A percentile compares a stretch with the other conserved stretches of the same genome.
Evolutionary conservation across 768 basidiomycete species (phyloP).

Genomic region (Termitomyces sp.): DNA sequence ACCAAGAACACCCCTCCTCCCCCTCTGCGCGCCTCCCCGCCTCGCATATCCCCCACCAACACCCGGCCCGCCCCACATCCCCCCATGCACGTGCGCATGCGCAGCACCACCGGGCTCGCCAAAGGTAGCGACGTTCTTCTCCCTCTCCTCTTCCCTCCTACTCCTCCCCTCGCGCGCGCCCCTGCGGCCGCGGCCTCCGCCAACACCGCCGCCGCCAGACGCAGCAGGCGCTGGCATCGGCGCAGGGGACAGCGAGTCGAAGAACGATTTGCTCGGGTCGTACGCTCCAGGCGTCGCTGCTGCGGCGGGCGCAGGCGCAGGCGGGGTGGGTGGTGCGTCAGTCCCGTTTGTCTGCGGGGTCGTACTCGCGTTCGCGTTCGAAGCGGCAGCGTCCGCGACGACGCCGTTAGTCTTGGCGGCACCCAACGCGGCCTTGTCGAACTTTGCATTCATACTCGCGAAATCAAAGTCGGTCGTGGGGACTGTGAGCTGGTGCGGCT

Average conservation of each 20-base stretch:
- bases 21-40: no score
- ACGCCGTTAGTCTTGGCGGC: no score
- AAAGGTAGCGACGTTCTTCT: constrained; percentile 83
- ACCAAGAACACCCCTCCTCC: no score
- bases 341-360: no score
- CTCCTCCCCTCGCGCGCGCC: constrained; percentile 34
- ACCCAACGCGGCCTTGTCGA: constrained; percentile 63
- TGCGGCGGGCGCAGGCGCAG: no score
- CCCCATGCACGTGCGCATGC: no score
- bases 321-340: no score
- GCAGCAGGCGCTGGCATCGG: constrained; percentile 20
- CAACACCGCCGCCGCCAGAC: no score
- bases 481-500: constrained; percentile 39
- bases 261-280: constrained; percentile 77
- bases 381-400: no score
- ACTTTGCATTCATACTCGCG: constrained; percentile 67
- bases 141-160: constrained; percentile 77
- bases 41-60: constrained; percentile 9
- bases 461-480: constrained; percentile 84
- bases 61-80: constrained; percentile 40
- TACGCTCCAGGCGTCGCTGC: constrained; percentile 38
- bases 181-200: constrained; percentile 15
- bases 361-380: no score
- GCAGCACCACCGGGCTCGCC: constrained; percentile 74
- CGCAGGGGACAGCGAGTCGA: constrained; percentile 53